Conservation (phyloP, 179 eudicot genomes). For the Corrigiola litoralis region DNA sequence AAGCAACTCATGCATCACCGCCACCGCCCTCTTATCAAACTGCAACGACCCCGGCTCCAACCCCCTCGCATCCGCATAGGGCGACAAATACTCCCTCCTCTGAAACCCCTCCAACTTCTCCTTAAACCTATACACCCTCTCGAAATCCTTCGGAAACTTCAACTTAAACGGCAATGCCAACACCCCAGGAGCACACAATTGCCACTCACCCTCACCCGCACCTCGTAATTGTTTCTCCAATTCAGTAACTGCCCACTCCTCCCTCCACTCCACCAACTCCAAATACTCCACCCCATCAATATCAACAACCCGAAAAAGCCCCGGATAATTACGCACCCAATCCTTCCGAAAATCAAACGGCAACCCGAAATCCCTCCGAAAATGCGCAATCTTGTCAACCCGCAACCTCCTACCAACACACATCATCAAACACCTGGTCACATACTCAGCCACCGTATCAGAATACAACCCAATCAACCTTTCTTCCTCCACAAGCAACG, state of each 20-base stretch:
- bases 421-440: slow-evolving; percentile 88
- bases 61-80: slow-evolving; percentile 74
- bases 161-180: slow-evolving; percentile 67
- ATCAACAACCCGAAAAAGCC: slow-evolving; percentile 59
- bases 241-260: slow-evolving; percentile 79
- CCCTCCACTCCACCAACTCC: slow-evolving; percentile 78
- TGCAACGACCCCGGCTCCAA: slow-evolving; percentile 69
- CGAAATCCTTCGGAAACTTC: slow-evolving; percentile 67
- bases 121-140: slow-evolving; percentile 57
- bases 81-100: slow-evolving; percentile 69
- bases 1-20: slow-evolving; percentile 89
- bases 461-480: slow-evolving; percentile 38
- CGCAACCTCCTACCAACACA: slow-evolving; percentile 51
- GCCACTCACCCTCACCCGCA: slow-evolving; percentile 20
- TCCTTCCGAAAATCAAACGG: slow-evolving; percentile 68
- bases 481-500: slow-evolving; percentile 63
- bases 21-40: slow-evolving; percentile 87
- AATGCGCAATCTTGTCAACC: slow-evolving; percentile 78
- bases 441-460: slow-evolving; percentile 60
- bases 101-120: slow-evolving; percentile 72
- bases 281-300: slow-evolving; percentile 69
- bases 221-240: slow-evolving; percentile 64
- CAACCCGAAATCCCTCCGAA: slow-evolving; percentile 78
- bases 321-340: slow-evolving; percentile 68
- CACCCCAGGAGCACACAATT: slow-evolving; percentile 38